These are phyloP conservation scores for Priceomyces melissophilus DNA, from an alignment of 805 yeast genomes.

Conservation along the genomic window DNA sequence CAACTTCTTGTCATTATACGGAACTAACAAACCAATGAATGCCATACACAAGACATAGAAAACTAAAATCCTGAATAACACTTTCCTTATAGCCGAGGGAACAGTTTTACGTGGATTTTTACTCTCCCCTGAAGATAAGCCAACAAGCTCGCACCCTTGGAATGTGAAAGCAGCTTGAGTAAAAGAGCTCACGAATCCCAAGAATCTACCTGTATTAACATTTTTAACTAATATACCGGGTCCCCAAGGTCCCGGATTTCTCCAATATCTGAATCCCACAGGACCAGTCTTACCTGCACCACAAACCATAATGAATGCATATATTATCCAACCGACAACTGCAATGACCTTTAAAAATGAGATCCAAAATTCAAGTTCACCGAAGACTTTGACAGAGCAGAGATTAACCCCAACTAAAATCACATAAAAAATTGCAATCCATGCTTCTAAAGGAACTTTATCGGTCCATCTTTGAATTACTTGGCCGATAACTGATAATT, in stretches of 20 bases:
- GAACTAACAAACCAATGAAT: constrained; percentile 69
- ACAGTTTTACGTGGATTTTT: constrained; percentile 66
- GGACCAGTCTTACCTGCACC: constrained; percentile 72
- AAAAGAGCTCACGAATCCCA: constrained; percentile 68
- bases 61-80: constrained; percentile 58
- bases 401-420: constrained; percentile 51
- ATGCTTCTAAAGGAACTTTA: constrained; percentile 67
- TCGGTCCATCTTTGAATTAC: constrained; percentile 62
- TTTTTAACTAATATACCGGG: constrained; percentile 53
- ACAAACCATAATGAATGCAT: constrained; percentile 67
- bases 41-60: constrained; percentile 65
- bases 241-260: constrained; percentile 76
- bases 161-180: constrained; percentile 76
- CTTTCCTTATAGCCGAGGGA: constrained; percentile 70
- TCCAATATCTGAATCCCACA: constrained; percentile 78
- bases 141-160: constrained; percentile 77
- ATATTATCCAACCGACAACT: constrained; percentile 65
- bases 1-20: constrained; percentile 60
- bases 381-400: constrained; percentile 67
- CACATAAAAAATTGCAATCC: constrained; percentile 68
- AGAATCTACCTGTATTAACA: constrained; percentile 52
- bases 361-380: constrained; percentile 76
- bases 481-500: constrained; percentile 69
- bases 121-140: constrained; percentile 74
- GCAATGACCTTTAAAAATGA: constrained; percentile 66